Evolutionary conservation across 495 filamentous ascomycete species (phyloP).

Genomic region (Penicillium argentinense): DNA sequence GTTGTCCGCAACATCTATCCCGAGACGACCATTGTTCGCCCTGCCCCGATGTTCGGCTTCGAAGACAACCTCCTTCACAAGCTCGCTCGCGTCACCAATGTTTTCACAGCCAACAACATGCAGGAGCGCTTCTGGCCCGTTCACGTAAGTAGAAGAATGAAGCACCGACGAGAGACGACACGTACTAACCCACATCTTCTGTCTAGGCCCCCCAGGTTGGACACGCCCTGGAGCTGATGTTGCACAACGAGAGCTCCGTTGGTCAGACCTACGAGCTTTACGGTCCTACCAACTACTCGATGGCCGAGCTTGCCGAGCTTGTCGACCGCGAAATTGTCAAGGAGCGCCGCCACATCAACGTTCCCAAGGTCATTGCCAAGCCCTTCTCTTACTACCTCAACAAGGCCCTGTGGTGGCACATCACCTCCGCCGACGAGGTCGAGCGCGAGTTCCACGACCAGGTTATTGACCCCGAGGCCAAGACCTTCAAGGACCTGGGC

Average conservation of each 20-base stretch:
- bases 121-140: slow-evolving; percentile 89
- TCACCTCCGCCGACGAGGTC: slow-evolving; percentile 79
- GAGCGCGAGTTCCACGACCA: slow-evolving; percentile 96
- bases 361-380: slow-evolving; percentile 78
- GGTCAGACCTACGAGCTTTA: slow-evolving; percentile 93
- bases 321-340: slow-evolving; percentile 93
- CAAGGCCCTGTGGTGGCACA: slow-evolving; percentile 82
- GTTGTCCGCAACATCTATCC: slow-evolving; percentile 89
- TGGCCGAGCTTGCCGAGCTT: slow-evolving; percentile 78
- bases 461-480: slow-evolving; percentile 82
- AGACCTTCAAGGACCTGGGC: slow-evolving; percentile 92
- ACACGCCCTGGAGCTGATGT: slow-evolving; percentile 80
- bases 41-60: slow-evolving; percentile 89
- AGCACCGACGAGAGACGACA: neutral
- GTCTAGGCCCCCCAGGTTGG: slow-evolving; percentile 82
- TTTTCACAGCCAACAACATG: slow-evolving; percentile 91
- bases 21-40: slow-evolving; percentile 96
- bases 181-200: slow-evolving; percentile 6
- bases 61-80: slow-evolving; percentile 90
- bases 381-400: slow-evolving; percentile 70
- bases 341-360: slow-evolving; percentile 84
- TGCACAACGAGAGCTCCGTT: slow-evolving; percentile 85
- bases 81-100: slow-evolving; percentile 73
- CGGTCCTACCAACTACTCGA: slow-evolving; percentile 90
- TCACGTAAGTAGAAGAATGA: slow-evolving; percentile 60